A percentile compares a stretch with the other conserved stretches of the same genome.
Evolutionary conservation across 768 basidiomycete genomes (phyloP).

Genomic region (Tulasnella sp.): DNA sequence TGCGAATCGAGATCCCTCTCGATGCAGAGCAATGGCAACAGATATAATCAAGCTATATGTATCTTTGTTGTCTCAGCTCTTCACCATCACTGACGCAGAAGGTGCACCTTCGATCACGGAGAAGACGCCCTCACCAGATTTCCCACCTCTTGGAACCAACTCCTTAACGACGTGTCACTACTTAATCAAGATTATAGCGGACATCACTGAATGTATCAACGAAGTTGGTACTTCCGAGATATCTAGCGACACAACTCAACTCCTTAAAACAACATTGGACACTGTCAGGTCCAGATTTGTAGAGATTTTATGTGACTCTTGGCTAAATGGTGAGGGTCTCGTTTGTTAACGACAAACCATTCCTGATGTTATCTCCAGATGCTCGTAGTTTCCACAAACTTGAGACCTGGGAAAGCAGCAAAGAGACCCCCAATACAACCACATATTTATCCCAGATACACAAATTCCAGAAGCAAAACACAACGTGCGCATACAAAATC

Average conservation of each 20-base stretch:
- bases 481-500: conserved; percentile 62
- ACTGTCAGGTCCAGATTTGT: conserved; percentile 79
- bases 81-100: conserved; percentile 65
- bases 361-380: conserved; percentile 39
- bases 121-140: conserved; percentile 31
- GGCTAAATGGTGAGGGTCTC: conserved; percentile 58
- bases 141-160: conserved; percentile 63
- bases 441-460: conserved; percentile 66
- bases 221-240: conserved; percentile 75
- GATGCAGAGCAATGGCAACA: conserved; percentile 75
- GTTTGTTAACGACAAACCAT: background rate
- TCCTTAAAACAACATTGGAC: conserved; percentile 61
- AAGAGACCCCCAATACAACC: conserved; percentile 51
- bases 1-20: conserved; percentile 41
- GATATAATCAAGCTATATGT: conserved; percentile 81
- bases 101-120: conserved; percentile 31
- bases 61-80: conserved; percentile 72
- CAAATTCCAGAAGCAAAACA: conserved; percentile 64
- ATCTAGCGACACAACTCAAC: conserved; percentile 53
- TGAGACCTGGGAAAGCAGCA: conserved; percentile 70
- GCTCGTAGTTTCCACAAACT: conserved; percentile 68
- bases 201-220: conserved; percentile 73
- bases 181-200: conserved; percentile 63
- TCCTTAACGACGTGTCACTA: conserved; percentile 74
- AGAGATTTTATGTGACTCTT: conserved; percentile 61